Conservation (phyloP, 441 rosid species). For the Populus tomentosa region DNA sequence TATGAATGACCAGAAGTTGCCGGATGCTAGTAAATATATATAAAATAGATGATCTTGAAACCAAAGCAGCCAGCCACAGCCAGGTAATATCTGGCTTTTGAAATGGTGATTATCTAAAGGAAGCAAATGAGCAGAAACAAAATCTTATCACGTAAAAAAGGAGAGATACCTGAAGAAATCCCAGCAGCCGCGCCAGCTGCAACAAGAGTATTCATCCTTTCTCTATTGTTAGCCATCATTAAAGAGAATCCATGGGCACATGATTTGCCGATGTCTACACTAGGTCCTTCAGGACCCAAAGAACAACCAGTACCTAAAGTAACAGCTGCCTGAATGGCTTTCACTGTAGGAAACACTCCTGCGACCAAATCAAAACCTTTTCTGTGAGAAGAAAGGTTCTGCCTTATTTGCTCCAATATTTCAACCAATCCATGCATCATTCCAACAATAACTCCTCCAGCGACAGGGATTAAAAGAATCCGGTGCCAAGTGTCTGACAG, state of each 20-base stretch:
- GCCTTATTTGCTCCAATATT: conserved; percentile 79
- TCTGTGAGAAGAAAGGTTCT: conserved; percentile 54
- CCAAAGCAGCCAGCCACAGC: neutral
- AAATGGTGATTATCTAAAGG: conserved; percentile 1
- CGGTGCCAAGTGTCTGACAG: conserved; percentile 93
- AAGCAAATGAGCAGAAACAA: neutral
- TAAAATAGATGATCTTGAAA: neutral
- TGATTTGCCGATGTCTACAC: conserved; percentile 95
- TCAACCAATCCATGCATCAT: conserved; percentile 97
- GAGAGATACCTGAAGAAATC: conserved; percentile 30
- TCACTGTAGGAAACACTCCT: conserved; percentile 74
- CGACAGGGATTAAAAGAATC: conserved; percentile 81
- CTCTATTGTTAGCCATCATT: conserved; percentile 96
- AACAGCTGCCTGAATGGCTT: conserved; percentile 93
- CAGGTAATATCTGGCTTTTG: neutral
- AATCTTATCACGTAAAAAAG: neutral
- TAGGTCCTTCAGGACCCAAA: conserved; percentile 96
- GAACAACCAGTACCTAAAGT: conserved; percentile 96
- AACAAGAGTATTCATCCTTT: conserved; percentile 84
- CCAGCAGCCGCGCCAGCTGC: conserved; percentile 99
- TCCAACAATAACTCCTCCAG: conserved; percentile 95
- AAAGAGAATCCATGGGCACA: conserved; percentile 86
- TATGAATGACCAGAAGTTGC: neutral
- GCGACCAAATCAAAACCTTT: conserved; percentile 80
- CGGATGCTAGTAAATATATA: neutral